Base-by-base conservation (phyloP, 495 filamentous ascomycete genomes). In the Poronia punctata region DNA sequence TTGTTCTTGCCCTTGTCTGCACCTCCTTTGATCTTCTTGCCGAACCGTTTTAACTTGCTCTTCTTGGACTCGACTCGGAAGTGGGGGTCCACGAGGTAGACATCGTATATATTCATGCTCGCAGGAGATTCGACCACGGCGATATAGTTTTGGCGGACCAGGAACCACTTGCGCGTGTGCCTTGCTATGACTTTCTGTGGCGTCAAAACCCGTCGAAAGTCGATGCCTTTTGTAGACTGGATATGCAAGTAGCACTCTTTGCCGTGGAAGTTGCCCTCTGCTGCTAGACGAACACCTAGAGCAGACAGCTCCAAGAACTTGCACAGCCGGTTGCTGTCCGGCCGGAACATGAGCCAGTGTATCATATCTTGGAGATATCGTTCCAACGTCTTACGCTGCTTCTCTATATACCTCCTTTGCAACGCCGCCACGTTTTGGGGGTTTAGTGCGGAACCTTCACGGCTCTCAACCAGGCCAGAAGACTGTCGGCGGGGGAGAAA, bases 21-120 rank as follows among this genome's bases (percentile, higher is more conserved):
- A 29, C 48, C 45, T 7, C 53, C 50, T 7, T 75, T 72, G 29
- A 77, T 66, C 50, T 77, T 84, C 14, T 74, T 74, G 12, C 77
- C 73, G 23, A 81, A 71, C 10, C 83, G 75, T 39, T 70, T 79
- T 7, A 76, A 64, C 51, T 81, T 88, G 45, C 73, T 78, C 52
- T 82, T 83, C 53, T 83, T 83, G 22, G 84, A 76, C 35, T 87
- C 76, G 18, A 94, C 76, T 24, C 75, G 70, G 60, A 96, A 99
- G 43, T 79, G 75, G 1, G 84, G 67, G 52, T 99, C 92, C 15
- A 95, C 84, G 7, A 99, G 73, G 56, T 97, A 95, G 47, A 97
- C 92, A 65, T 99, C 92, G 56, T 96, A 97, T 27, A 97, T 94
- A 55, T 95, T 93, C 89, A 96, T 95, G 49, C 89, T 90, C 52